Base-by-base conservation (phyloP, 768 basidiomycete genomes). In the Lactifluus pinguis region DNA sequence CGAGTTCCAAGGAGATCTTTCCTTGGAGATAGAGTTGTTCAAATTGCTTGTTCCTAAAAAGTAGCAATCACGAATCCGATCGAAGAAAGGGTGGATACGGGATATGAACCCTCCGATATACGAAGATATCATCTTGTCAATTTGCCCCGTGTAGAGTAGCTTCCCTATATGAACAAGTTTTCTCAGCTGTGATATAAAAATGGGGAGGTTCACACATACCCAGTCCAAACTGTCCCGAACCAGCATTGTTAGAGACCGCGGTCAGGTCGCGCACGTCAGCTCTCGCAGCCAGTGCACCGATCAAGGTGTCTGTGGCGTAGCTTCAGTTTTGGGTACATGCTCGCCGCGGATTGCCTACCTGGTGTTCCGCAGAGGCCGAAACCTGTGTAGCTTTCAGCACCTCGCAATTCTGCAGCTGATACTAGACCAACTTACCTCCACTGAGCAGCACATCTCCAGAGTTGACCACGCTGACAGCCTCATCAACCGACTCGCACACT, bases 281-380 rank as follows among this genome's bases (percentile, higher is more conserved):
- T 60, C 92, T 81, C 70, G 81, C 83, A 8, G 83, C 75, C 45
- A 97, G 77, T 3, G 94, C 93, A 21, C 75, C 77, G 34, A 95
- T 86, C 49, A 97, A 77, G 3, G 92, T 94, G 71, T 95, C 93
- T 87, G 60, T 25, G 39, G 7, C n/a, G 44, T 45, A 29, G 19
- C 14, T 45, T 39, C 47, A 36, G 41, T 29, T 48, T 30, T 47
- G 36, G 47, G 60, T 30, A 61, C 60, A 9, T 41, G 13, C 11
- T 32, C n/a, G 21, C 4, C 17, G 25, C 4, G 17, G 32, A 15
- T 48, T 49, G 66, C 75, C 45, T 49, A 90, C 89, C 87, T 68
- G 93, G 92, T 49, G 92, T 87, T 34, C 93, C 94, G 66, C 90
- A 89, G 54, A 91, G 75, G 49, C 93, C 93, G 68, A 97, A 97